These are phyloP conservation scores for Zymoseptoria brevis DNA, from an alignment of 2,329 filamentous ascomycete genomes.

Conservation along the genomic window DNA sequence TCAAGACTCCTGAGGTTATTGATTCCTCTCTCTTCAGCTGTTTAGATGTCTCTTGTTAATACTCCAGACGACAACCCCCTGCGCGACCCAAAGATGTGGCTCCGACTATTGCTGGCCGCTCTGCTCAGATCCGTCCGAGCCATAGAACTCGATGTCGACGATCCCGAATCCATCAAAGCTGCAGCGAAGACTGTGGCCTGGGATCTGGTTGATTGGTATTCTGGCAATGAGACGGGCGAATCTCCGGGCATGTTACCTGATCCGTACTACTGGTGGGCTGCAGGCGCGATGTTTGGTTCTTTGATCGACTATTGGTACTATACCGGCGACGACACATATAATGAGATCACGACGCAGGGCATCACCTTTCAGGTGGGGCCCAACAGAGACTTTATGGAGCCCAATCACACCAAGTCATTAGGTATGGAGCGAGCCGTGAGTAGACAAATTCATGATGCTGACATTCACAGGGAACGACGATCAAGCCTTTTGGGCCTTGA, in stretches of 20 bases:
- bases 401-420: slow-evolving; percentile 31
- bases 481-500: slow-evolving; percentile 48
- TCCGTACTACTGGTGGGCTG: slow-evolving; percentile 72
- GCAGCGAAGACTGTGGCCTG: slow-evolving; percentile 38
- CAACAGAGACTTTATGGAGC: slow-evolving; percentile 51
- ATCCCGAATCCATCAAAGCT: slow-evolving; percentile 35
- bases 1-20: background rate
- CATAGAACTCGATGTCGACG: slow-evolving; percentile 18
- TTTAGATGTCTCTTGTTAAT: no score
- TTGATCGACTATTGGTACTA: slow-evolving; percentile 63
- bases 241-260: slow-evolving; percentile 50
- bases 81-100: background rate
- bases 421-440: no score
- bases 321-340: slow-evolving; percentile 59
- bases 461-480: slow-evolving; percentile 32
- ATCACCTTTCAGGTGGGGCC: slow-evolving; percentile 54
- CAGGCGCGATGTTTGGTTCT: slow-evolving; percentile 53
- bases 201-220: slow-evolving; percentile 47
- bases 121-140: slow-evolving; percentile 17
- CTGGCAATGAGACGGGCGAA: slow-evolving; percentile 43
- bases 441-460: no score
- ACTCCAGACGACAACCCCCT: background rate
- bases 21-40: background rate
- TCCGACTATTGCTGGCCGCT: slow-evolving; percentile 2
- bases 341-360: slow-evolving; percentile 49